These are phyloP conservation scores for Deinandra increscens DNA, from an alignment of 129 eudicot genomes.

Conservation along the genomic window DNA sequence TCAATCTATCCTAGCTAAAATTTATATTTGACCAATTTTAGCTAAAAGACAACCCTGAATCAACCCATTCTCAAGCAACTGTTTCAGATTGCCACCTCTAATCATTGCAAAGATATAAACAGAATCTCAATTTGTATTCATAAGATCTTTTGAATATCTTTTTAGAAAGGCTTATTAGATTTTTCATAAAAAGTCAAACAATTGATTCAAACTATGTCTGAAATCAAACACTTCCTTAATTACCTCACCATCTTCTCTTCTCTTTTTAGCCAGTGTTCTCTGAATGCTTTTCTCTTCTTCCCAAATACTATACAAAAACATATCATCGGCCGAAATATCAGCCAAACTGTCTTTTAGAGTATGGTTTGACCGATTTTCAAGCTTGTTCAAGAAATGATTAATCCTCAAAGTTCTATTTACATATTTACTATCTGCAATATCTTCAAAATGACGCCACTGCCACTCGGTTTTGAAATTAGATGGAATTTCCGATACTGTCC, in stretches of 20 bases:
- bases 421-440: conserved; percentile 29
- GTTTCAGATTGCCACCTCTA: background rate
- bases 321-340: conserved; percentile 39
- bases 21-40: no score
- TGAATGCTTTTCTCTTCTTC: conserved; percentile 69
- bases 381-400: conserved; percentile 43
- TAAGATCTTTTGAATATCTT: background rate
- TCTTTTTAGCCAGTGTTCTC: conserved; percentile 45
- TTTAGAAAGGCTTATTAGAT: background rate
- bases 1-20: no score
- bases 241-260: conserved; percentile 90
- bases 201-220: background rate
- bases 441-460: conserved; percentile 73
- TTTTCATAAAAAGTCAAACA: conserved; percentile 11
- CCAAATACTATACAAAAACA: conserved; percentile 72
- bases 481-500: conserved; percentile 57
- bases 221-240: conserved; percentile 12
- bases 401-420: conserved; percentile 40
- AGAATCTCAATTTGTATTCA: background rate
- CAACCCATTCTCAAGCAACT: no score
- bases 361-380: conserved; percentile 50
- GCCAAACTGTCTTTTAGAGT: conserved; percentile 37
- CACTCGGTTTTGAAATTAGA: conserved; percentile 54
- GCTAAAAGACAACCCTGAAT: no score
- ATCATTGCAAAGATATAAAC: background rate